These are phyloP conservation scores for Agastache rugosa DNA, from an alignment of 257 asterid species.

Conservation along the genomic window DNA sequence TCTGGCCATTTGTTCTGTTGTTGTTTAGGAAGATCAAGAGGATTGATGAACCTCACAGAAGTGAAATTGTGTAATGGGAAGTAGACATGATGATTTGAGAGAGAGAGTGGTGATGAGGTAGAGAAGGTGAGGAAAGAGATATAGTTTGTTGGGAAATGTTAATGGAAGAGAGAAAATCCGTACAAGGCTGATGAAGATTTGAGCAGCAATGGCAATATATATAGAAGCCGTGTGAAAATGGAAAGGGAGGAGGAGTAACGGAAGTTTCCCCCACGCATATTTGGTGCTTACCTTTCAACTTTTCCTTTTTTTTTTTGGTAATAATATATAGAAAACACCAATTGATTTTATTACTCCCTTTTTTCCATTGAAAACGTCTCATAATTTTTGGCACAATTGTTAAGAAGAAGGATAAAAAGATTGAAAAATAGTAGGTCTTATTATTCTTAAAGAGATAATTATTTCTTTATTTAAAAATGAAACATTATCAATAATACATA, in stretches of 20 bases:
- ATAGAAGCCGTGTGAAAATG: slow-evolving; percentile 1
- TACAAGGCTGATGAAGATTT: not conserved
- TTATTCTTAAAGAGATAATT: no score
- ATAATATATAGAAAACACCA: not conserved
- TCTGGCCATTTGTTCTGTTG: slow-evolving; percentile 42
- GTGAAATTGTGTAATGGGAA: not conserved
- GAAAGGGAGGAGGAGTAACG: not conserved
- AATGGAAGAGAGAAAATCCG: not conserved
- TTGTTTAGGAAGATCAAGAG: no score
- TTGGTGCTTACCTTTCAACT: not conserved
- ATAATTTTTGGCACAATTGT: no score
- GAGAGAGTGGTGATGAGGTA: slow-evolving; percentile 24
- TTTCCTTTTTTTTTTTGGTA: not conserved
- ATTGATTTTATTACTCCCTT: not conserved
- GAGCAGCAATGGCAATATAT: not conserved
- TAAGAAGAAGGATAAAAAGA: no score
- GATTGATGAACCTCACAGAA: not conserved
- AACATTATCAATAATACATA: no score
- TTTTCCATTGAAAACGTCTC: no score
- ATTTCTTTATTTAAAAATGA: no score
- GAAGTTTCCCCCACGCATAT: slow-evolving; percentile 24
- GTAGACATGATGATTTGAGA: slow-evolving; percentile 9
- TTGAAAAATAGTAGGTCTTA: no score
- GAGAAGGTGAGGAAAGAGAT: not conserved
- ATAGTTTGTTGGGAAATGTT: not conserved